Conservation (phyloP, 2,329 filamentous ascomycete genomes). For the Bipolaris oryzae region DNA sequence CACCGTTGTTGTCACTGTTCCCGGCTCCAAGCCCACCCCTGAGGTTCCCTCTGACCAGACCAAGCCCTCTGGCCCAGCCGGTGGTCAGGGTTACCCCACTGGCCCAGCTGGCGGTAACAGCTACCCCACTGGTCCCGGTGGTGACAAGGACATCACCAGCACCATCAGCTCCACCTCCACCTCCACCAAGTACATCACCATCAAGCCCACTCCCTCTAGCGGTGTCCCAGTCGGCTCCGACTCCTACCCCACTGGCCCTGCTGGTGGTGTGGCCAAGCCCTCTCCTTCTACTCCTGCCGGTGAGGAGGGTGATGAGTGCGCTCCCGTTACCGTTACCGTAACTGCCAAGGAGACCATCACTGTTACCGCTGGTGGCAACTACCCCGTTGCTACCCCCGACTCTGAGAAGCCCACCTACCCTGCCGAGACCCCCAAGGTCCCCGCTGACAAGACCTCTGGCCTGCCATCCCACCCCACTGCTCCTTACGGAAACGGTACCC, state of each 20-base stretch:
- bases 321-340: constrained; percentile 46
- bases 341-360: constrained; percentile 48
- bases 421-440: constrained; percentile 10
- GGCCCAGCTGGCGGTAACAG: constrained; percentile 7
- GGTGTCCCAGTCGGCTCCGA: constrained; percentile 4
- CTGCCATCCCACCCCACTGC: constrained; percentile 24
- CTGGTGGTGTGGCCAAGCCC: background rate
- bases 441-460: constrained; percentile 15
- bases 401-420: constrained; percentile 8
- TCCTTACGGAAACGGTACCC: constrained; percentile 42
- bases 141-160: constrained; percentile 41
- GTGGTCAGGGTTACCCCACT: constrained; percentile 1
- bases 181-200: constrained; percentile 41
- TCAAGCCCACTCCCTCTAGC: constrained; percentile 19
- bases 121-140: constrained; percentile 11
- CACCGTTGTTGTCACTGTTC: constrained; percentile 38
- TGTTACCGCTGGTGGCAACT: constrained; percentile 34
- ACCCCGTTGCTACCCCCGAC: constrained; percentile 16
- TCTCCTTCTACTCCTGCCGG: constrained; percentile 12
- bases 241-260: constrained; percentile 4
- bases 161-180: constrained; percentile 42
- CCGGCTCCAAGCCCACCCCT: constrained; percentile 7
- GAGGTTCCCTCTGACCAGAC: background rate
- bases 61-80: constrained; percentile 3
- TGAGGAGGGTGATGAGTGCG: constrained; percentile 34